These are phyloP conservation scores for Plasmodium reichenowi DNA, from an alignment of 169 alveolate genomes.

Conservation along the genomic window DNA sequence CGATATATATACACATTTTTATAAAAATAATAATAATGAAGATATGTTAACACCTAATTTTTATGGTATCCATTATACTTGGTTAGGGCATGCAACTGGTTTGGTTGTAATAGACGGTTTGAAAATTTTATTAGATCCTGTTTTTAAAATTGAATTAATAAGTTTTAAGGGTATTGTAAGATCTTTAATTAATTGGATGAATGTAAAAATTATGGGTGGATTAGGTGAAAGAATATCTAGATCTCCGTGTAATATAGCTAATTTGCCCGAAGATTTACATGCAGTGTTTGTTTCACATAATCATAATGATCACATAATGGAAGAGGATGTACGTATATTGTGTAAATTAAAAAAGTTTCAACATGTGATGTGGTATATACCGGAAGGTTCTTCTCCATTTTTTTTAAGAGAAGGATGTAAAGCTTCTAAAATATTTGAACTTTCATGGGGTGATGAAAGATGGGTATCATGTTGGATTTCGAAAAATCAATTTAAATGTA, in stretches of 20 bases:
- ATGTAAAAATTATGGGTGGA: constrained; percentile 65
- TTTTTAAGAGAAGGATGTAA: constrained; percentile 62
- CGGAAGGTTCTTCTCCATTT: constrained; percentile 51
- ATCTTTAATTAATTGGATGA: constrained; percentile 56
- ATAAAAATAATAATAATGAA: constrained; percentile 12
- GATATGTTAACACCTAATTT: constrained; percentile 36
- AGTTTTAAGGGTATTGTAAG: constrained; percentile 55
- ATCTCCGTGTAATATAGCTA: constrained; percentile 47
- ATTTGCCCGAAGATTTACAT: constrained; percentile 56
- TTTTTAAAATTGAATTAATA: constrained; percentile 57
- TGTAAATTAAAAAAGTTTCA: constrained; percentile 61
- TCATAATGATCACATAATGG: constrained; percentile 68
- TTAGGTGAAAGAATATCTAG: constrained; percentile 59
- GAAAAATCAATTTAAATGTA: constrained; percentile 34
- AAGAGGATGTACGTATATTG: constrained; percentile 54
- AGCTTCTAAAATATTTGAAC: constrained; percentile 40
- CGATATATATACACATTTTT: constrained; percentile 43
- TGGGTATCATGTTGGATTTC: constrained; percentile 70
- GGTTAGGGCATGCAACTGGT: constrained; percentile 75
- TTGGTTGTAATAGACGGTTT: constrained; percentile 51
- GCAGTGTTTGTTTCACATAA: constrained; percentile 73
- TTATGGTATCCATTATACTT: constrained; percentile 65
- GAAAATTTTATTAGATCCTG: constrained; percentile 66
- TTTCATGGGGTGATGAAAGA: constrained; percentile 75
- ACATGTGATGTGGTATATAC: constrained; percentile 72